These are phyloP conservation scores for Tulasnella sp. DNA, from an alignment of 768 basidiomycete species.

Conservation along the genomic window DNA sequence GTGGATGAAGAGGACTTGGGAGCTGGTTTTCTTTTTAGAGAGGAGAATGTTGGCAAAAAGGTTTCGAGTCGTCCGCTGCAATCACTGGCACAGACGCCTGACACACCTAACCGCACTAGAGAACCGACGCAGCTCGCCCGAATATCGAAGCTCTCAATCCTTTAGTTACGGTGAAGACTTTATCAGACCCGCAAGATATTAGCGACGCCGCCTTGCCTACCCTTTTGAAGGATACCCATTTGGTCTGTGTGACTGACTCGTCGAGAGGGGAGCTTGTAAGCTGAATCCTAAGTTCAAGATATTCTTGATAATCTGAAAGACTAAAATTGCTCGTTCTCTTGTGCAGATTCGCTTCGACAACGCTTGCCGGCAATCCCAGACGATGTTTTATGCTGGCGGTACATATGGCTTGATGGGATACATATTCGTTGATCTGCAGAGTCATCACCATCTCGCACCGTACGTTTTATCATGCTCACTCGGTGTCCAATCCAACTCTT, in stretches of 20 bases:
- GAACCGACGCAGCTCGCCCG: constrained; percentile 76
- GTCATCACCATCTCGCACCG: constrained; percentile 82
- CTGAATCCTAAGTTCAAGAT: constrained; percentile 17
- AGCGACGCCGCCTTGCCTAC: constrained; percentile 53
- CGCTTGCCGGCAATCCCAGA: constrained; percentile 65
- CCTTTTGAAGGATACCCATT: constrained; percentile 63
- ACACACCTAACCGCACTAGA: constrained; percentile 44
- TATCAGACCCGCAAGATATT: constrained; percentile 49
- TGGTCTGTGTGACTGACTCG: constrained; percentile 85
- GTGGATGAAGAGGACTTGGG: constrained; percentile 85
- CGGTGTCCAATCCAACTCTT: constrained; percentile 1
- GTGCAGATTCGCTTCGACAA: constrained; percentile 70
- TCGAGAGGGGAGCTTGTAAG: constrained; percentile 66
- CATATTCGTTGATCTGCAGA: constrained; percentile 88
- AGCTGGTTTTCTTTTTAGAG: constrained; percentile 88
- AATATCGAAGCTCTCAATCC: constrained; percentile 90
- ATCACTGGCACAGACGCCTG: background rate
- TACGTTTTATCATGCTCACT: constrained; percentile 42
- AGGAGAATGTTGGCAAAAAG: constrained; percentile 87
- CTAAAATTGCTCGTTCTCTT: constrained; percentile 1
- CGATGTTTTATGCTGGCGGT: constrained; percentile 88
- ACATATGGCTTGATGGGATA: constrained; percentile 88
- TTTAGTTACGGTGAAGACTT: constrained; percentile 73
- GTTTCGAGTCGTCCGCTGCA: constrained; percentile 42
- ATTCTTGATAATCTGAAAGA: background rate